Conservation (phyloP, 495 filamentous ascomycete genomes). For the Umbilicaria muhlenbergii region DNA sequence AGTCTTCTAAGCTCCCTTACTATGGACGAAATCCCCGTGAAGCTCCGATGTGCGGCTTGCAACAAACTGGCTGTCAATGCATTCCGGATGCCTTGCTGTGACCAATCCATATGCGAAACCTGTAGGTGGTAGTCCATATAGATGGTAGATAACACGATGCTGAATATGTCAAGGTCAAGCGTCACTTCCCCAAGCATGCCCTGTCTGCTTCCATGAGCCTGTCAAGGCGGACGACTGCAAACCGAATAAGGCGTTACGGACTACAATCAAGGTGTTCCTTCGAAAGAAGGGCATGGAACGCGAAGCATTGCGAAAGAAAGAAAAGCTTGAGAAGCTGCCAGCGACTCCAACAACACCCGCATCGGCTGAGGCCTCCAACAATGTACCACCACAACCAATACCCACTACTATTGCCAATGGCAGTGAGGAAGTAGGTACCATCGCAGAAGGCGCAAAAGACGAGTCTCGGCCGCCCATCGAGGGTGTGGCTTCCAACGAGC, state of each 20-base stretch:
- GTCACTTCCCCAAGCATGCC: constrained; percentile 64
- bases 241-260: constrained; percentile 72
- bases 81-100: constrained; percentile 84
- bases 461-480: too few relatives aligned
- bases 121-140: constrained; percentile 40
- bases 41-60: constrained; percentile 87
- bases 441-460: too few relatives aligned
- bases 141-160: constrained; percentile 4
- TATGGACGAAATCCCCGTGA: constrained; percentile 79
- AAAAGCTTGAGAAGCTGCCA: constrained; percentile 14
- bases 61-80: constrained; percentile 84
- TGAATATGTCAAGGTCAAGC: constrained; percentile 47
- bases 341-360: constrained; percentile 18
- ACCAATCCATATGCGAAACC: constrained; percentile 80
- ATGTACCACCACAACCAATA: too few relatives aligned
- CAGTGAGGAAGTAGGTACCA: too few relatives aligned
- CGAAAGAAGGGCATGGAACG: constrained; percentile 56
- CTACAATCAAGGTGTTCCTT: constrained; percentile 78
- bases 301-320: constrained; percentile 35
- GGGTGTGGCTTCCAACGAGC: too few relatives aligned
- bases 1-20: constrained; percentile 46
- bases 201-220: constrained; percentile 83
- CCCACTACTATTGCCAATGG: too few relatives aligned
- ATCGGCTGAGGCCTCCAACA: constrained; percentile 3
- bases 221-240: constrained; percentile 75